Evolutionary conservation across 2,329 filamentous ascomycete species (phyloP).

Genomic region (Meredithiella fracta): DNA sequence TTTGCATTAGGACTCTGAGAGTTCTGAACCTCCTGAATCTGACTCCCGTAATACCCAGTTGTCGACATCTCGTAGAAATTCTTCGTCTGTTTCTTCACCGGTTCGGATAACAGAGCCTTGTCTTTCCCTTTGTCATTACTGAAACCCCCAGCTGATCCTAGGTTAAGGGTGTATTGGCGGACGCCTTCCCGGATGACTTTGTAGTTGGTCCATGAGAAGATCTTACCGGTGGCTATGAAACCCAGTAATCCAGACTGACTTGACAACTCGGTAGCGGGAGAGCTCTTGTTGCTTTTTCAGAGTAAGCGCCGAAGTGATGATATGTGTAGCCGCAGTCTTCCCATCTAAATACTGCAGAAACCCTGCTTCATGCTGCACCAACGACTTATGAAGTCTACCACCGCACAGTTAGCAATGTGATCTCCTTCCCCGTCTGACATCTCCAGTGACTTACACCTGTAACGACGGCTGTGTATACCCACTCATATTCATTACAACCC

Average conservation of each 20-base stretch:
- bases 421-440: not conserved
- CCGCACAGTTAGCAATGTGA: not conserved
- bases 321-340: conserved; percentile 90
- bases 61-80: conserved; percentile 69
- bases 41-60: conserved; percentile 64
- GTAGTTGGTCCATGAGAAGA: conserved; percentile 77
- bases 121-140: conserved; percentile 28
- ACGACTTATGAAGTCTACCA: conserved; percentile 53
- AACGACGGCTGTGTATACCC: conserved; percentile 92
- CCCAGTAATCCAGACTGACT: conserved; percentile 89
- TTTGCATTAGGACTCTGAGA: conserved; percentile 13
- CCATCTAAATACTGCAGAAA: conserved; percentile 90
- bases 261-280: conserved; percentile 73
- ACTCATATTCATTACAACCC: conserved; percentile 79
- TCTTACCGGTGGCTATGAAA: conserved; percentile 61
- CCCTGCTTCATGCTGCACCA: conserved; percentile 84
- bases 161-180: conserved; percentile 56
- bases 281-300: conserved; percentile 91
- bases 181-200: conserved; percentile 71
- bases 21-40: conserved; percentile 23
- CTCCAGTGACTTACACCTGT: conserved; percentile 51
- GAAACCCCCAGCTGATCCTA: not conserved
- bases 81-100: conserved; percentile 21
- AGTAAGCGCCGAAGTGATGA: conserved; percentile 77
- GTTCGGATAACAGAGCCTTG: conserved; percentile 38